phyloP scores from a whole-genome alignment of 1,284 basidiomycete species.

The Singerocomus rubriflavus region DNA sequence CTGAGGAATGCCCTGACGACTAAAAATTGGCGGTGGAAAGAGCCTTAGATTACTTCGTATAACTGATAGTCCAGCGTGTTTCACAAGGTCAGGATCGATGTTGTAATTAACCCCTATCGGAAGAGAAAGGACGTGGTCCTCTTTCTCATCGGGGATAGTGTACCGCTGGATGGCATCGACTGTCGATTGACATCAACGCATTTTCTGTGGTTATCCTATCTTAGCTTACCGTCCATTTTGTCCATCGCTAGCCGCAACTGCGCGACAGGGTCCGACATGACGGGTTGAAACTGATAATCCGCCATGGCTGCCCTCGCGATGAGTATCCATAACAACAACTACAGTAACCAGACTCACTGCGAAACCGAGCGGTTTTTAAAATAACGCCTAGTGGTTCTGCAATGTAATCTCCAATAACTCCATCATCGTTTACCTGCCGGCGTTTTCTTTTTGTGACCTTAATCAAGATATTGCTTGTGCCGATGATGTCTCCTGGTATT shows the following conservation, averaged over 20 bases:
- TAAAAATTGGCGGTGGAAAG: slow-evolving; percentile 83
- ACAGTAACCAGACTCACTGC: slow-evolving; percentile 55
- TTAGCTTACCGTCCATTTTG: slow-evolving; percentile 67
- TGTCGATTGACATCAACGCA: slow-evolving; percentile 29
- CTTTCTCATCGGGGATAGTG: slow-evolving; percentile 60
- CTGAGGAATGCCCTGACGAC: slow-evolving; percentile 71
- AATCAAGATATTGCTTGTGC: slow-evolving; percentile 76
- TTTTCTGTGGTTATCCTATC: slow-evolving; percentile 6
- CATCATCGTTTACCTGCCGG: slow-evolving; percentile 36
- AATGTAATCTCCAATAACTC: slow-evolving; percentile 71
- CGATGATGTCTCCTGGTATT: slow-evolving; percentile 72
- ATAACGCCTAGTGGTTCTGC: slow-evolving; percentile 75
- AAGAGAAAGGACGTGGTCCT: slow-evolving; percentile 49
- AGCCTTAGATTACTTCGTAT: slow-evolving; percentile 60
- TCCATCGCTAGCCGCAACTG: slow-evolving; percentile 71
- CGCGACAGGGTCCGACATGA: slow-evolving; percentile 65
- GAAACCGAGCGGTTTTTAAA: slow-evolving; percentile 83
- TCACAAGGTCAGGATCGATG: slow-evolving; percentile 34
- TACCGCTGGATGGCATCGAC: slow-evolving; percentile 74
- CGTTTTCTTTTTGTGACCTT: slow-evolving; percentile 74
- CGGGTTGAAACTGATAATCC: slow-evolving; percentile 85
- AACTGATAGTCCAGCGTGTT: slow-evolving; percentile 10
- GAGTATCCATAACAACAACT: neutral
- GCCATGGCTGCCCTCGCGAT: slow-evolving; percentile 69
- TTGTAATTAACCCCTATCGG: slow-evolving; percentile 28